Conservation (phyloP, 208 protist genomes). For the Plasmodiophora brassicae region DNA sequence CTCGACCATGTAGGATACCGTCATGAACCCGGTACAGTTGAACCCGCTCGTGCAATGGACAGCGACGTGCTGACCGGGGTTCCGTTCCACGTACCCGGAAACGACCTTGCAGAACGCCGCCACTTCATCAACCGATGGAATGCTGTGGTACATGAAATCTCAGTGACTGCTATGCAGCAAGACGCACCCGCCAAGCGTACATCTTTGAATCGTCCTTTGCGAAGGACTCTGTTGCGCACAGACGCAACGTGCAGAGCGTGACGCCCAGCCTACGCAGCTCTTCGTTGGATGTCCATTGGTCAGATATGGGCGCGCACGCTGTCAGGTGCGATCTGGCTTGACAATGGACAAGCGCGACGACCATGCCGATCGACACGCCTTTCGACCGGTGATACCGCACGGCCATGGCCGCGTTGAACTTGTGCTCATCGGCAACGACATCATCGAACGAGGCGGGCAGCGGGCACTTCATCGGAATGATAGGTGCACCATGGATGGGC, state of each 20-base stretch:
- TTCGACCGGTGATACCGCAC: not conserved
- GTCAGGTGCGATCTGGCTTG: conserved; percentile 19
- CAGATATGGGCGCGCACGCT: not conserved
- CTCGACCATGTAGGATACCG: not conserved
- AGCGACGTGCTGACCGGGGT: not conserved
- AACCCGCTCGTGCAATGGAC: conserved; percentile 21
- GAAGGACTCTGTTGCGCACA: not conserved
- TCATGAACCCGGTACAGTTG: conserved; percentile 8
- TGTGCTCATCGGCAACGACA: not conserved
- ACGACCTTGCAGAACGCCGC: not conserved
- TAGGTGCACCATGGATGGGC: not conserved
- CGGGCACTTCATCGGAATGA: conserved; percentile 10
- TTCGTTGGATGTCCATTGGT: not conserved
- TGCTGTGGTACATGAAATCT: too few species aligned
- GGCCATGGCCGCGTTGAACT: not conserved
- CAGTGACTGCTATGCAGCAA: not conserved
- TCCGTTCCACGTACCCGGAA: not conserved
- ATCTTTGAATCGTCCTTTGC: not conserved
- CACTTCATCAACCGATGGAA: not conserved
- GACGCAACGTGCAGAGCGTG: not conserved
- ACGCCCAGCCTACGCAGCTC: not conserved
- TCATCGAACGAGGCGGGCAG: not conserved
- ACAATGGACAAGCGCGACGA: not conserved
- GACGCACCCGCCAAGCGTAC: not conserved
- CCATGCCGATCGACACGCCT: not conserved